Evolutionary conservation across 371 early-diverging fungal species (phyloP).

Genomic region (Mortierella sp.): DNA sequence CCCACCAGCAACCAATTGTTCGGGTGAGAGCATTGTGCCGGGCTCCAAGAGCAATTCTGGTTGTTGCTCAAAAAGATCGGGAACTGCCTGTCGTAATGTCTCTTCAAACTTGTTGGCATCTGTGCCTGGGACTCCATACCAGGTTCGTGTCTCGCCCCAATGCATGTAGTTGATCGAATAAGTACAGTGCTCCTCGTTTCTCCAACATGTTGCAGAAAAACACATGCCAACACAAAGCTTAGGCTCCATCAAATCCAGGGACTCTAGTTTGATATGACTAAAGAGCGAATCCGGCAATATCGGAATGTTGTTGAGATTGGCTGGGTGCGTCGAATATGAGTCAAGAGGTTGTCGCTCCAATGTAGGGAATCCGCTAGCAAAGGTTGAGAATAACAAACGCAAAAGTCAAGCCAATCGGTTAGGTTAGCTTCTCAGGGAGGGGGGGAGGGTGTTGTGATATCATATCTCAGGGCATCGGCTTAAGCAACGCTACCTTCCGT

Average conservation of each 20-base stretch:
- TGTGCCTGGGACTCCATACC: conserved; percentile 94
- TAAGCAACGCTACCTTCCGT: conserved; percentile 75
- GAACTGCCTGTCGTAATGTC: conserved; percentile 81
- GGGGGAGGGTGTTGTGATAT: not conserved
- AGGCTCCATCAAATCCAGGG: conserved; percentile 95
- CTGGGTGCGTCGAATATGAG: conserved; percentile 74
- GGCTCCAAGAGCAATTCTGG: conserved; percentile 94
- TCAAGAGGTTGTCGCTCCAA: conserved; percentile 65
- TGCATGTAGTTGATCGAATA: conserved; percentile 97
- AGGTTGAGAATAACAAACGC: not conserved
- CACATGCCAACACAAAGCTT: conserved; percentile 98
- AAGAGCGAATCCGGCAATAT: conserved; percentile 85
- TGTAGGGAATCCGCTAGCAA: conserved; percentile 80
- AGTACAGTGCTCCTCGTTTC: conserved; percentile 96
- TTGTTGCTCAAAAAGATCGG: conserved; percentile 89
- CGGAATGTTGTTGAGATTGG: conserved; percentile 93
- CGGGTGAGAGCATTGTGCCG: conserved; percentile 91
- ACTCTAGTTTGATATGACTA: conserved; percentile 86
- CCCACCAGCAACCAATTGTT: conserved; percentile 70
- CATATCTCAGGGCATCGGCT: not conserved
- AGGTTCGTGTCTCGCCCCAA: conserved; percentile 96
- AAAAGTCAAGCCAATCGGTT: too few species aligned
- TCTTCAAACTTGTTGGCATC: conserved; percentile 87
- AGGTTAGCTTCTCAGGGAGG: not conserved
- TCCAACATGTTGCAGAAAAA: conserved; percentile 98